phyloP scores from a whole-genome alignment of 2,329 filamentous ascomycete genomes.

The Microcyclosporella mali region DNA sequence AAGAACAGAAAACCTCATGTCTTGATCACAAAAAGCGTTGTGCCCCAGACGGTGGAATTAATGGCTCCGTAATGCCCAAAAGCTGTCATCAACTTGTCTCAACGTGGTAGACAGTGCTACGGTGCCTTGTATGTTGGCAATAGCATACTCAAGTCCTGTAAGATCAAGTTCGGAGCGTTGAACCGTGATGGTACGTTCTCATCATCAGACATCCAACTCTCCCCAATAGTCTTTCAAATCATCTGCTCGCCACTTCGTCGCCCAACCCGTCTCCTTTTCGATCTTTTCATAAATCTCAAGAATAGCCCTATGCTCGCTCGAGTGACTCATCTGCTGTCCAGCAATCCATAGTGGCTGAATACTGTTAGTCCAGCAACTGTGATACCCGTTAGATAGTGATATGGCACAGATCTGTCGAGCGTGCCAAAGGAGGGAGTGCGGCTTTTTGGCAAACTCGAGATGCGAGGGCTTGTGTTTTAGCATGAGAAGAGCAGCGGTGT shows the following conservation, averaged over 20 bases:
- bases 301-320: slow-evolving; percentile 41
- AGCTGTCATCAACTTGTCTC: too few relatives aligned
- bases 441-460: slow-evolving; percentile 24
- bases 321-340: slow-evolving; percentile 43
- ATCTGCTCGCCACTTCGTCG: slow-evolving; percentile 48
- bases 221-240: slow-evolving; percentile 51
- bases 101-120: too few relatives aligned
- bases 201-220: slow-evolving; percentile 26
- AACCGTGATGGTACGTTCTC: too few relatives aligned
- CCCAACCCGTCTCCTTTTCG: slow-evolving; percentile 50
- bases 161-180: too few relatives aligned
- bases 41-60: too few relatives aligned
- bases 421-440: slow-evolving; percentile 43
- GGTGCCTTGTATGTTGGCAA: too few relatives aligned
- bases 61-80: too few relatives aligned
- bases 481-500: slow-evolving; percentile 50
- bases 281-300: slow-evolving; percentile 45
- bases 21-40: too few relatives aligned
- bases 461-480: slow-evolving; percentile 45
- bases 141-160: too few relatives aligned
- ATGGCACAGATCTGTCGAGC: slow-evolving; percentile 44
- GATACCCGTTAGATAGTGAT: slow-evolving; percentile 40
- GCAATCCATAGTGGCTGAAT: slow-evolving; percentile 46
- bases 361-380: slow-evolving; percentile 43
- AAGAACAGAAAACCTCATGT: too few relatives aligned